These are phyloP conservation scores for Malassezia globosa DNA, from an alignment of 1,284 basidiomycete species.

Conservation along the genomic window DNA sequence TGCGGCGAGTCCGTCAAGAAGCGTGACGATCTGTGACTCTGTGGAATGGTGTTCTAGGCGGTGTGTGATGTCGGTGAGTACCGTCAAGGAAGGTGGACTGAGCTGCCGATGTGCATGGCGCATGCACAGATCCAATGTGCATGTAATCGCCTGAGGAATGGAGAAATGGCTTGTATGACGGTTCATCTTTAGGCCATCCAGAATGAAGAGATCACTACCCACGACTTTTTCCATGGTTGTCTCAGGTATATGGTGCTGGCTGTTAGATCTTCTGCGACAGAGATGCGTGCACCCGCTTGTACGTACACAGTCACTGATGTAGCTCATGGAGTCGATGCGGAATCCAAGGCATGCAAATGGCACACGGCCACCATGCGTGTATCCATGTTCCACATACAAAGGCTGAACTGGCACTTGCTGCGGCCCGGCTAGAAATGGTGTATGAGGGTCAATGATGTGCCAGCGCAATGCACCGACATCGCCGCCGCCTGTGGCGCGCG, in stretches of 20 bases:
- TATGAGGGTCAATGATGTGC: slow-evolving; percentile 32
- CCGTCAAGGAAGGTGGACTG: slow-evolving; percentile 21
- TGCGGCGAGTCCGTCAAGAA: slow-evolving; percentile 20
- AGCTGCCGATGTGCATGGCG: slow-evolving; percentile 8
- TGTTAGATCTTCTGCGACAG: not conserved
- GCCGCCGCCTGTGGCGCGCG: slow-evolving; percentile 36
- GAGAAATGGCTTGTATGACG: slow-evolving; percentile 36
- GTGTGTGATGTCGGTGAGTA: slow-evolving; percentile 40
- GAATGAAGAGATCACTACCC: slow-evolving; percentile 29
- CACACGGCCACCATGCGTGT: slow-evolving; percentile 8
- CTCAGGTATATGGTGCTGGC: slow-evolving; percentile 28
- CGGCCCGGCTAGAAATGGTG: slow-evolving; percentile 15
- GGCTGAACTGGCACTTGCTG: slow-evolving; percentile 22
- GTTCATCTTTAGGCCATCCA: slow-evolving; percentile 37
- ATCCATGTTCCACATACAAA: slow-evolving; percentile 36
- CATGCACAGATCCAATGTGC: slow-evolving; percentile 2
- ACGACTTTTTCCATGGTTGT: slow-evolving; percentile 20
- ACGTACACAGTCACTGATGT: slow-evolving; percentile 35
- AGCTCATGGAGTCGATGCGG: slow-evolving; percentile 37
- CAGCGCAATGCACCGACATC: slow-evolving; percentile 37
- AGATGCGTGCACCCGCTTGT: not conserved
- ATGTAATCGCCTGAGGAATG: slow-evolving; percentile 33
- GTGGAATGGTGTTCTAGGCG: slow-evolving; percentile 29
- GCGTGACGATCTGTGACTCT: slow-evolving; percentile 15
- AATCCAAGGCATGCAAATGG: slow-evolving; percentile 39